Conservation (phyloP, 106 monocot genomes). For the Hemerocallis citrina region DNA sequence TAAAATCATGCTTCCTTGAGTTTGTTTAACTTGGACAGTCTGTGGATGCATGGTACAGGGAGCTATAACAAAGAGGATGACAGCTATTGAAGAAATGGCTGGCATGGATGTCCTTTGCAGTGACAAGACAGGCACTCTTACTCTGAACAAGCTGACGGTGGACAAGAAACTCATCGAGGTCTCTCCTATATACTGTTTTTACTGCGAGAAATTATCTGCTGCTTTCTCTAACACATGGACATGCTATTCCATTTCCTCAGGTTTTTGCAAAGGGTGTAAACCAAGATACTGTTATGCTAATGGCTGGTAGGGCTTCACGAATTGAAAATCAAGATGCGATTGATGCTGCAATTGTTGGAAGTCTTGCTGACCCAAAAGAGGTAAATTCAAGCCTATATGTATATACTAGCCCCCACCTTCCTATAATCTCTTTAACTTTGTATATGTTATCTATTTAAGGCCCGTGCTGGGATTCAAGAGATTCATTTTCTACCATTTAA, state of each 20-base stretch:
- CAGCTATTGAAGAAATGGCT: conserved; percentile 90
- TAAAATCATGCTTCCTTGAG: background rate
- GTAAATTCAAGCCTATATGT: conserved; percentile 21
- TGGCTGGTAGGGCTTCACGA: conserved; percentile 93
- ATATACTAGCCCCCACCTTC: background rate
- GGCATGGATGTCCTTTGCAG: conserved; percentile 99
- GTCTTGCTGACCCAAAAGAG: conserved; percentile 95
- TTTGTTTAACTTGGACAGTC: background rate
- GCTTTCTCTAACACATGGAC: background rate
- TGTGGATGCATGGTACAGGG: conserved; percentile 33
- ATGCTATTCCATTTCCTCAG: conserved; percentile 7
- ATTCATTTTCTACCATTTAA: conserved; percentile 72
- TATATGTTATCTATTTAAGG: conserved; percentile 20
- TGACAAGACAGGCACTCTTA: conserved; percentile 87
- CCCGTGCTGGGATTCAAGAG: conserved; percentile 65
- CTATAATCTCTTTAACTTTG: background rate
- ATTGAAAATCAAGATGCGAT: conserved; percentile 98
- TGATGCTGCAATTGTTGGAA: conserved; percentile 88
- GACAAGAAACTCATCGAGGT: conserved; percentile 78
- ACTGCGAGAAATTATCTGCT: background rate
- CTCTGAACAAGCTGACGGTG: conserved; percentile 77
- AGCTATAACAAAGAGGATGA: conserved; percentile 92
- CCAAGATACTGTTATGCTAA: conserved; percentile 82
- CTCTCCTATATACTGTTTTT: background rate
- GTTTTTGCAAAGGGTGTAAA: conserved; percentile 74